Evolutionary conservation across 441 rosid genomes (phyloP).

Genomic region (Bocquillonia castaneifolia): DNA sequence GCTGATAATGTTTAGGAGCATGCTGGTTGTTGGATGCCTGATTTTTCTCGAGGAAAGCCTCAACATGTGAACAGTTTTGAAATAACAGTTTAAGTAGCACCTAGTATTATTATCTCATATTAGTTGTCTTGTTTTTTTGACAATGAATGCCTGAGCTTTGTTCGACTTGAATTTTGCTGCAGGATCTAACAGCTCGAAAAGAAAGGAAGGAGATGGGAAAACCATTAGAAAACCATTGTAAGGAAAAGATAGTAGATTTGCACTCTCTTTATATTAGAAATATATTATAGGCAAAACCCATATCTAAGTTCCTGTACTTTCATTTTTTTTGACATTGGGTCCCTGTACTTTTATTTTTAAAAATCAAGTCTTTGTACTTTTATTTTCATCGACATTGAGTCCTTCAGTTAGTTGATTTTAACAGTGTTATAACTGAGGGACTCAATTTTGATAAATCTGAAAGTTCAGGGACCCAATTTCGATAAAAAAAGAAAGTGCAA

Average conservation of each 20-base stretch:
- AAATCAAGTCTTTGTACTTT: too few relatives aligned
- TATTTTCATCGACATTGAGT: too few relatives aligned
- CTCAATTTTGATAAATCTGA: too few relatives aligned
- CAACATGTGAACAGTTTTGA: not conserved
- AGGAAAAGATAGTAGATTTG: not conserved
- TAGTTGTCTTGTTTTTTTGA: not conserved
- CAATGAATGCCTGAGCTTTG: slow-evolving; percentile 1
- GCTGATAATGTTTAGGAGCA: too few relatives aligned
- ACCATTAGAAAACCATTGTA: slow-evolving; percentile 27
- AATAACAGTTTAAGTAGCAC: not conserved
- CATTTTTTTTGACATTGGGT: too few relatives aligned
- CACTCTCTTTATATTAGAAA: not conserved
- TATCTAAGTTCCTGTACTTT: too few relatives aligned
- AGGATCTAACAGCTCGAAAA: slow-evolving; percentile 31
- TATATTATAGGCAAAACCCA: not conserved
- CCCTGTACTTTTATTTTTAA: too few relatives aligned
- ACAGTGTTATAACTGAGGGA: too few relatives aligned
- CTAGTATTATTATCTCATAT: not conserved
- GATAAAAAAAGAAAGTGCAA: too few relatives aligned
- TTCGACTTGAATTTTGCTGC: slow-evolving; percentile 17
- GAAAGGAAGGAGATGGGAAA: slow-evolving; percentile 23
- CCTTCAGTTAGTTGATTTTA: too few relatives aligned
- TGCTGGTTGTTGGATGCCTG: not conserved
- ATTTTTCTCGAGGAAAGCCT: not conserved
- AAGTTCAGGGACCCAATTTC: too few relatives aligned